phyloP scores from a whole-genome alignment of 768 basidiomycete genomes.

The Termitomyces sp. region DNA sequence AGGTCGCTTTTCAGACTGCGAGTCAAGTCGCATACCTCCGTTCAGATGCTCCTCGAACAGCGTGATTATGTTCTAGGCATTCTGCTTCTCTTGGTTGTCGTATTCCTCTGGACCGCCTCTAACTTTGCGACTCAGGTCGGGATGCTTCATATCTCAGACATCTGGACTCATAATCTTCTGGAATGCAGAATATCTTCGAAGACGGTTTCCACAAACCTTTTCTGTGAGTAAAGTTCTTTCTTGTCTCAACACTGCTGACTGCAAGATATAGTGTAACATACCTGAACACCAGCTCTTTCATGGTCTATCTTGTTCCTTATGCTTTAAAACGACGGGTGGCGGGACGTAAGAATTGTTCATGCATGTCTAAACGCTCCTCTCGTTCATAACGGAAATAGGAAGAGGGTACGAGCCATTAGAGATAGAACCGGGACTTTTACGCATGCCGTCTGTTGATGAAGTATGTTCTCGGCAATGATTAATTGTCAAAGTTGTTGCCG shows the following conservation, averaged over 20 bases:
- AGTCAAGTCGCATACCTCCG: not conserved
- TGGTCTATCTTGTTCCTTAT: conserved; percentile 70
- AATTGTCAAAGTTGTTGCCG: not conserved
- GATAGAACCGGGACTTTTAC: conserved; percentile 13
- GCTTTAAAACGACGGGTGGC: conserved; percentile 11
- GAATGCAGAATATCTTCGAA: conserved; percentile 42
- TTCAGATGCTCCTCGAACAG: conserved; percentile 16
- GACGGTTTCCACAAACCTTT: conserved; percentile 87
- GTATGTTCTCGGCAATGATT: not conserved
- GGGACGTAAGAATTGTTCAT: conserved; percentile 3
- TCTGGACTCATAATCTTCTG: not conserved
- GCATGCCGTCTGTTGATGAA: not conserved
- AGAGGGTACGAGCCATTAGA: conserved; percentile 23
- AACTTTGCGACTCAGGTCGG: conserved; percentile 84
- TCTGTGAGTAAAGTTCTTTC: conserved; percentile 40
- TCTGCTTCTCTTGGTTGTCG: conserved; percentile 66
- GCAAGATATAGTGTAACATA: conserved; percentile 69
- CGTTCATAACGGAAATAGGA: conserved; percentile 4
- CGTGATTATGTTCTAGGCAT: conserved; percentile 55
- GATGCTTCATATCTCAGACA: not conserved
- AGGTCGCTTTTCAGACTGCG: conserved; percentile 1
- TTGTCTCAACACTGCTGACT: not conserved
- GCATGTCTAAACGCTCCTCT: not conserved
- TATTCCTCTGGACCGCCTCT: conserved; percentile 83
- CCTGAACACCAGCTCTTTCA: conserved; percentile 87